Percentiles rank a stretch among this genome's conserved stretches.
Evolutionary conservation across 352 stramenopile genomes (phyloP).

Genomic region (Halophytophthora batemanensis): DNA sequence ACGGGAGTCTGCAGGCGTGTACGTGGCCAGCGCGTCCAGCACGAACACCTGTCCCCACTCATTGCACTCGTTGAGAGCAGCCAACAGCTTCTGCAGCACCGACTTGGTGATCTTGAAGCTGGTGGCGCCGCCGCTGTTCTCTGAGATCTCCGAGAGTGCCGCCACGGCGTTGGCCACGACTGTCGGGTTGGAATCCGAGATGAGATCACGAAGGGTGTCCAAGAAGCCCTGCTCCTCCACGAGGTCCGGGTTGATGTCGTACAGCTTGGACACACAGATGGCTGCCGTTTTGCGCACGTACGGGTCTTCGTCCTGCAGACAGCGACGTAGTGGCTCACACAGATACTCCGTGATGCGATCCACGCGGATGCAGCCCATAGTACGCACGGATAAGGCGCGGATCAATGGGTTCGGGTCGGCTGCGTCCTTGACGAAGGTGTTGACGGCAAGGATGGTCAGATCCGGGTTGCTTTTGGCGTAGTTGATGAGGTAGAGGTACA

Average conservation of each 20-base stretch:
- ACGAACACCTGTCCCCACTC: constrained; percentile 99
- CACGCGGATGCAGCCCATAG: constrained; percentile 99
- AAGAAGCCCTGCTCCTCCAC: constrained; percentile 96
- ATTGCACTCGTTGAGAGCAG: constrained; percentile 98
- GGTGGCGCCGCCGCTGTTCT: constrained; percentile 87
- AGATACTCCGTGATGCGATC: constrained; percentile 99
- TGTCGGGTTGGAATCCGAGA: constrained; percentile 97
- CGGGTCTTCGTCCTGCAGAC: constrained; percentile 94
- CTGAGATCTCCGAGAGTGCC: constrained; percentile 96
- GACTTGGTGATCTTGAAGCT: constrained; percentile 94
- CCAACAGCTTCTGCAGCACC: constrained; percentile 97
- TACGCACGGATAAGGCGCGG: constrained; percentile 96
- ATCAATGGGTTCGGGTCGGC: constrained; percentile 93
- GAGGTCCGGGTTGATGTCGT: constrained; percentile 98
- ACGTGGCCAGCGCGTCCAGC: constrained; percentile 94
- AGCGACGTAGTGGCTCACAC: constrained; percentile 94
- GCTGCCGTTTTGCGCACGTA: constrained; percentile 99
- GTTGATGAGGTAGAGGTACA: constrained; percentile 99
- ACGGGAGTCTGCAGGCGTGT: constrained; percentile 92
- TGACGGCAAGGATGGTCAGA: constrained; percentile 98
- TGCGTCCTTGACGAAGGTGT: constrained; percentile 97
- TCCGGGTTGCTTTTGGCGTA: constrained; percentile 99
- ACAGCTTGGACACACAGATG: constrained; percentile 99
- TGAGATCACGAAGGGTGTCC: constrained; percentile 96
- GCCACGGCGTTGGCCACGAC: constrained; percentile 99